Percentiles rank a stretch among this genome's conserved stretches.
These are phyloP conservation scores for Viridothelium virens DNA, from an alignment of 495 filamentous ascomycete genomes.

Conservation along the genomic window DNA sequence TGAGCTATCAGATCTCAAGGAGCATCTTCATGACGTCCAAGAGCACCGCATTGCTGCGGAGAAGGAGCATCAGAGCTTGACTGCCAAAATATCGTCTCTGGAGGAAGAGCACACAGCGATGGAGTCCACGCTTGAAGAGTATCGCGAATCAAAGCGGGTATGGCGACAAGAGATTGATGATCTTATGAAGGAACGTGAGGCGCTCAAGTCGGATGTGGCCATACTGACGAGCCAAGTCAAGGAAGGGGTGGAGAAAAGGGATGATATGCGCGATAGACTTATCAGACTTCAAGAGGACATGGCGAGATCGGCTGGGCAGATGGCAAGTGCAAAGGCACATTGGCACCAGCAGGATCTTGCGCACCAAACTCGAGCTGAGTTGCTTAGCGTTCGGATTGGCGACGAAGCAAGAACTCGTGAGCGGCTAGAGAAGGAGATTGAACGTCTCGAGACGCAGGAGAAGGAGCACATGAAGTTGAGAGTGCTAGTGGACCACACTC, in stretches of 20 bases:
- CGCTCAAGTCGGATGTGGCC: conserved; percentile 52
- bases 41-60: conserved; percentile 10
- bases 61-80: background rate
- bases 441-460: conserved; percentile 66
- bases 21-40: conserved; percentile 17
- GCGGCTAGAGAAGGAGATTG: conserved; percentile 70
- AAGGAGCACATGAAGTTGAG: conserved; percentile 54
- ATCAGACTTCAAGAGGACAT: conserved; percentile 78
- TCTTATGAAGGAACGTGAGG: conserved; percentile 47
- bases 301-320: conserved; percentile 62
- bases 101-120: conserved; percentile 44
- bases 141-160: conserved; percentile 49
- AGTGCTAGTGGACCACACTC: conserved; percentile 47
- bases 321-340: conserved; percentile 69
- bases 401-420: conserved; percentile 70
- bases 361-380: conserved; percentile 64
- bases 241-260: conserved; percentile 71
- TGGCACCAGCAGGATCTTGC: conserved; percentile 67
- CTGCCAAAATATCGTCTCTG: conserved; percentile 14
- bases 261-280: conserved; percentile 71
- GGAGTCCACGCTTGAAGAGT: conserved; percentile 53
- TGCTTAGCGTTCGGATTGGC: conserved; percentile 67
- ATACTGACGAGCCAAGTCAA: conserved; percentile 67
- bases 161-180: conserved; percentile 50
- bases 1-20: conserved; percentile 13